A percentile compares a stretch with the other conserved stretches of the same genome.
Evolutionary conservation across 306 rosid genomes (phyloP).

Genomic region (Cucurbita moschata): DNA sequence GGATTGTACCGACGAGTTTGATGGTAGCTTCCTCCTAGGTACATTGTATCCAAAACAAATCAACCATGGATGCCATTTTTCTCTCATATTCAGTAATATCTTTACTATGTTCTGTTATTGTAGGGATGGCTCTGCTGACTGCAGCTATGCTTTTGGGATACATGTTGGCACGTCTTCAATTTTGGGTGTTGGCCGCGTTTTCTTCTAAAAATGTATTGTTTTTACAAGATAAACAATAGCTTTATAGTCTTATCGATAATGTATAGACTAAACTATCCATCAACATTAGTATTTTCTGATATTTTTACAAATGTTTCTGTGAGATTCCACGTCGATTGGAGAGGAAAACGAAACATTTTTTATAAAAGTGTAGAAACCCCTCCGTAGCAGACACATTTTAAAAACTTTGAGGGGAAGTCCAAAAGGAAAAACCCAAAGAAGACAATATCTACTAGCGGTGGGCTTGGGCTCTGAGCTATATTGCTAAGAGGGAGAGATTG

Average conservation of each 20-base stretch:
- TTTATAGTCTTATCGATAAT: not conserved
- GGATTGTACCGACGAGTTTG: slow-evolving; percentile 46
- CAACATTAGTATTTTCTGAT: not conserved
- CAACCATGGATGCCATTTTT: not conserved
- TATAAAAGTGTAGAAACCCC: too few species aligned
- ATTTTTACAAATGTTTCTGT: not conserved
- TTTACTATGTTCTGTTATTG: slow-evolving; percentile 9
- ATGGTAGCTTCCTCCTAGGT: slow-evolving; percentile 65
- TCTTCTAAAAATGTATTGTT: slow-evolving; percentile 37
- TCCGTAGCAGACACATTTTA: too few species aligned
- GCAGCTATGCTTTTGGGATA: slow-evolving; percentile 71
- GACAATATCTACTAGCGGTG: too few species aligned
- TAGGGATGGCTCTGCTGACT: slow-evolving; percentile 58
- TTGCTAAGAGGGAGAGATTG: not conserved
- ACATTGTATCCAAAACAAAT: not conserved
- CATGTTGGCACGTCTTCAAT: slow-evolving; percentile 72
- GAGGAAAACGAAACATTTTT: too few species aligned
- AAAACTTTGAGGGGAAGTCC: too few species aligned
- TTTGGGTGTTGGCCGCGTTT: slow-evolving; percentile 57
- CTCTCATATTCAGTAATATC: not conserved
- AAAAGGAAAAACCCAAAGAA: too few species aligned
- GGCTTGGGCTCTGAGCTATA: not conserved
- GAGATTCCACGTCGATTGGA: too few species aligned
- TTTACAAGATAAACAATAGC: not conserved
- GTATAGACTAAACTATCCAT: not conserved